Percentiles rank a stretch among this genome's conserved stretches.
phyloP scores from a whole-genome alignment of 345 rosid genomes.

The Heritiera littoralis region DNA sequence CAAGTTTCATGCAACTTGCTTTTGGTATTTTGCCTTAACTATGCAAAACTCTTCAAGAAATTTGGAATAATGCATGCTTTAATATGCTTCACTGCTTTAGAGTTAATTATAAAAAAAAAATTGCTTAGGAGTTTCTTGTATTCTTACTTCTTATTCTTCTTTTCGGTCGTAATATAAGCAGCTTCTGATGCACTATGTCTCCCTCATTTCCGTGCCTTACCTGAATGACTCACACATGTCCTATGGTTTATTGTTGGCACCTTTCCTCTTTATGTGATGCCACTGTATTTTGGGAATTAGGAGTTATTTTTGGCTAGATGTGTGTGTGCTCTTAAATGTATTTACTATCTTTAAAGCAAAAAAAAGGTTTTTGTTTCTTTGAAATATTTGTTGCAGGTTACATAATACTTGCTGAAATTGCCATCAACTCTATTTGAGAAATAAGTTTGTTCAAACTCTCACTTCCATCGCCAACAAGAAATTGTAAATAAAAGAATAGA shows the following conservation, averaged over 20 bases:
- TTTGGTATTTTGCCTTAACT: neutral
- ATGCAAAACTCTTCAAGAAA: neutral
- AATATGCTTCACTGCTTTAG: neutral
- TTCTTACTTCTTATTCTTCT: neutral
- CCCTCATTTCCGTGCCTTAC: neutral
- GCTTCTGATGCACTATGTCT: neutral
- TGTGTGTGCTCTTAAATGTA: neutral
- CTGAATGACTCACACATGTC: neutral
- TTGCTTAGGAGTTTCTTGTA: neutral
- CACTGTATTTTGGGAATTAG: neutral
- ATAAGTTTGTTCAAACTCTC: neutral
- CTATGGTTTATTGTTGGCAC: no score
- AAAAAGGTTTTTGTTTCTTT: neutral
- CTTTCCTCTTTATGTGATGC: neutral
- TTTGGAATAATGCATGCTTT: neutral
- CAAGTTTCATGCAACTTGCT: slow-evolving; percentile 6
- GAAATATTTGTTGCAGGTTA: neutral
- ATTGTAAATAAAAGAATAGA: neutral
- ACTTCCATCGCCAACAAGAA: neutral
- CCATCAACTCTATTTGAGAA: neutral
- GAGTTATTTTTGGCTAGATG: neutral
- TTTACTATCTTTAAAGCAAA: neutral
- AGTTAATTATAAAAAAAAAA: neutral
- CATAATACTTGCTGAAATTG: neutral
- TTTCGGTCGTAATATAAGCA: neutral